A percentile compares a stretch with the other conserved stretches of the same genome.
These are phyloP conservation scores for Periconia digitata DNA, from an alignment of 2,329 filamentous ascomycete species.

Conservation along the genomic window DNA sequence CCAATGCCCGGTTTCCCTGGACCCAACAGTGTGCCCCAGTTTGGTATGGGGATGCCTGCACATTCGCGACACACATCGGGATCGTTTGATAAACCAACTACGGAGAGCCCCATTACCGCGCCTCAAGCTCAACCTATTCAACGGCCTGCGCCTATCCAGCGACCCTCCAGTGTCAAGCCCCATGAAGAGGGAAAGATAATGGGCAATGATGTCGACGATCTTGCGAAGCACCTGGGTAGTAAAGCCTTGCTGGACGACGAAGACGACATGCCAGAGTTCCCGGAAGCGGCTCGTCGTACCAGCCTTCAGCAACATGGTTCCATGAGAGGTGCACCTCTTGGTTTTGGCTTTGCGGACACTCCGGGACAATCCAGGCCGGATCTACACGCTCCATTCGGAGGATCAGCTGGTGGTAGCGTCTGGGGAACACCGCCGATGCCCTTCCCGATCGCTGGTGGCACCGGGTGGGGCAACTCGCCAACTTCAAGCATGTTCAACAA, in stretches of 20 bases:
- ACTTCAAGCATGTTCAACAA: constrained; percentile 37
- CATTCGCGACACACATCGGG: constrained; percentile 78
- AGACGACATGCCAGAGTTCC: constrained; percentile 60
- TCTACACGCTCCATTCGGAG: constrained; percentile 36
- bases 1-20: constrained; percentile 42
- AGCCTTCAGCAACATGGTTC: constrained; percentile 41
- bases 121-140: constrained; percentile 71
- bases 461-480: constrained; percentile 45
- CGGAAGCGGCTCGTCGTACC: constrained; percentile 51
- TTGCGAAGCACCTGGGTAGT: constrained; percentile 82
- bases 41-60: constrained; percentile 48
- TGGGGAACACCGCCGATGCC: constrained; percentile 47
- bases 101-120: constrained; percentile 56
- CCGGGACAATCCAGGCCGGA: constrained; percentile 33
- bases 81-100: constrained; percentile 59
- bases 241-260: constrained; percentile 75
- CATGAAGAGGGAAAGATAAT: constrained; percentile 47
- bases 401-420: constrained; percentile 34
- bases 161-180: constrained; percentile 72
- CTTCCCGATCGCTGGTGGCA: constrained; percentile 41
- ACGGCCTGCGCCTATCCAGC: constrained; percentile 82
- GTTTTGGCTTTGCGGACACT: constrained; percentile 38
- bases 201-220: constrained; percentile 65
- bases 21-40: constrained; percentile 39
- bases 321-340: constrained; percentile 31